Evolutionary conservation across 176 grass and related monocot genomes (phyloP).

Genomic region (Saccharum officinarum): DNA sequence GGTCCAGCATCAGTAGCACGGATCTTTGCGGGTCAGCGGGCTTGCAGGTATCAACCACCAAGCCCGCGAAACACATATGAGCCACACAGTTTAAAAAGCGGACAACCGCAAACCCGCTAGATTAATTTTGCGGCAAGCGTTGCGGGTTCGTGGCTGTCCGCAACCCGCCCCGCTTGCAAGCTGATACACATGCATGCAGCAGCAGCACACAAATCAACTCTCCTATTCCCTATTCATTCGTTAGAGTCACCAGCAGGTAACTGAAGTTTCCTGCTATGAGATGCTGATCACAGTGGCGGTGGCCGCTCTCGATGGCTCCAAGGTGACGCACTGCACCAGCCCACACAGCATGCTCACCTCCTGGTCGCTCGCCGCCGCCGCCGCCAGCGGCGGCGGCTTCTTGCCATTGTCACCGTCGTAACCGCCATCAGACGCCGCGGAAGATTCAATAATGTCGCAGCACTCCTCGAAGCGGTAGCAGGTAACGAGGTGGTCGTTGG

Average conservation of each 20-base stretch:
- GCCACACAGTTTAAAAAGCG: too few relatives aligned
- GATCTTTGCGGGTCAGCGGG: too few relatives aligned
- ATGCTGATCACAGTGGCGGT: slow-evolving; percentile 40
- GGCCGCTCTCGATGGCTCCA: slow-evolving; percentile 29
- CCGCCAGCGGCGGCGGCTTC: neutral
- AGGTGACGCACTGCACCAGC: slow-evolving; percentile 34
- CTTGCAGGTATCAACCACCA: too few relatives aligned
- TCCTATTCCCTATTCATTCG: slow-evolving; percentile 18
- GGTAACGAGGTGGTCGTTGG: slow-evolving; percentile 83
- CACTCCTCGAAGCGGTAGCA: slow-evolving; percentile 87
- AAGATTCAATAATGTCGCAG: neutral
- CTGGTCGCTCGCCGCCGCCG: slow-evolving; percentile 32
- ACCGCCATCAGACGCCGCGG: neutral
- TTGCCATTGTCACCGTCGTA: neutral
- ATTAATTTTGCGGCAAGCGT: too few relatives aligned
- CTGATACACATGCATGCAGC: neutral
- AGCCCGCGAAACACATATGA: too few relatives aligned
- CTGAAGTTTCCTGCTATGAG: slow-evolving; percentile 42
- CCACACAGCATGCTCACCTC: slow-evolving; percentile 36
- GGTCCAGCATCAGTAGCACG: too few relatives aligned
- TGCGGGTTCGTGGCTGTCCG: too few relatives aligned
- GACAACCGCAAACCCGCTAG: too few relatives aligned
- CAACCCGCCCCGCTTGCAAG: too few relatives aligned
- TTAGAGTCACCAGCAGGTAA: neutral
- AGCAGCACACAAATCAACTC: neutral